A percentile compares a stretch with the other conserved stretches of the same genome.
Conservation (phyloP, 345 rosid genomes). For the Syzygium oleosum region DNA sequence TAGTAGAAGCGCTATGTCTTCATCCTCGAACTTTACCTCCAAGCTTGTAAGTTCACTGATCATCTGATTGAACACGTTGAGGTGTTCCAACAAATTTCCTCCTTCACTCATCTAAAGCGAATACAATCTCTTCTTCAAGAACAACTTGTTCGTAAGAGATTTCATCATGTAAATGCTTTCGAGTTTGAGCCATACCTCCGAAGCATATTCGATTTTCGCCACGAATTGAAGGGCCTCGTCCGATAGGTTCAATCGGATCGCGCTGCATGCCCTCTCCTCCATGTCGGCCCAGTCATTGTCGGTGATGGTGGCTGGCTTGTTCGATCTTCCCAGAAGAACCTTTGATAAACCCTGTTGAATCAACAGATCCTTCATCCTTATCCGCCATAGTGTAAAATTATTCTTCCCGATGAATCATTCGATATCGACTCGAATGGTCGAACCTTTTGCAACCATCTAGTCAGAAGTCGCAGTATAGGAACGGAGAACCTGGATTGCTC, state of each 20-base stretch:
- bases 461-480: too few relatives aligned
- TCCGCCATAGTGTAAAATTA: background rate
- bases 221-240: background rate
- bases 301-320: background rate
- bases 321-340: background rate
- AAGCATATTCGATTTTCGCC: background rate
- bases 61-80: background rate
- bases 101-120: background rate
- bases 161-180: background rate
- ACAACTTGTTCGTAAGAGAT: background rate
- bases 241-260: background rate
- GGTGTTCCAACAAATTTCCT: background rate
- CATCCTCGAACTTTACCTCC: background rate
- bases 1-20: background rate
- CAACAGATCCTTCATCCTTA: background rate
- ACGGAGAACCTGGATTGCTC: too few relatives aligned
- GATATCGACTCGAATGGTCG: background rate
- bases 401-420: fast-evolving
- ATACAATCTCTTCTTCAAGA: background rate
- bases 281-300: background rate
- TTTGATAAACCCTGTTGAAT: background rate
- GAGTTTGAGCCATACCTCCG: background rate
- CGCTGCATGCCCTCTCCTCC: background rate
- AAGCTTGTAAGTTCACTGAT: background rate
- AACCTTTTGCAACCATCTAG: too few relatives aligned